Conservation (phyloP, 2,329 filamentous ascomycete species). For the Alternaria longipes region DNA sequence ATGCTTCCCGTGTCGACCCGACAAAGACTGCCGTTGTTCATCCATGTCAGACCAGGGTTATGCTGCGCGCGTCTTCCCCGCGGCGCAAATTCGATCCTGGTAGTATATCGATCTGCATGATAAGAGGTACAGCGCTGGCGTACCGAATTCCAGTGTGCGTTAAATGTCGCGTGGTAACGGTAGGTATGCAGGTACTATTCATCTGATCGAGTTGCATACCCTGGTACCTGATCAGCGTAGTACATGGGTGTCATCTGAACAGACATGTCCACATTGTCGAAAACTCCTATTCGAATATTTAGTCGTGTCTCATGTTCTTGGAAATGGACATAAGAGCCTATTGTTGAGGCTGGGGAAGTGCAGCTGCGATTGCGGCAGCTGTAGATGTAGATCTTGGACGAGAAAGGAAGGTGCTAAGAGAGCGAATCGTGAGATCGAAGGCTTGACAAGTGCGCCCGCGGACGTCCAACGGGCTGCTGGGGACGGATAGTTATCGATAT, state of each 20-base stretch:
- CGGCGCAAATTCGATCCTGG: slow-evolving; percentile 19
- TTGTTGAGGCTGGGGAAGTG: slow-evolving; percentile 1
- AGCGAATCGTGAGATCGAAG: slow-evolving; percentile 4
- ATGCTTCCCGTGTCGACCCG: slow-evolving; percentile 8
- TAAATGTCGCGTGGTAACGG: neutral
- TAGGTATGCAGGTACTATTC: slow-evolving; percentile 7
- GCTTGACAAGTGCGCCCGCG: slow-evolving; percentile 18
- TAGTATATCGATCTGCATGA: slow-evolving; percentile 27
- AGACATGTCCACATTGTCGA: neutral
- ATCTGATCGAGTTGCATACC: neutral
- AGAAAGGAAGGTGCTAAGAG: slow-evolving; percentile 31
- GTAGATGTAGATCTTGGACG: slow-evolving; percentile 15
- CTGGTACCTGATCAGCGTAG: neutral
- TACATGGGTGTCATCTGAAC: neutral
- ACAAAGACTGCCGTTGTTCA: slow-evolving; percentile 20
- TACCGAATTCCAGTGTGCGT: neutral
- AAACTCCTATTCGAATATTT: neutral
- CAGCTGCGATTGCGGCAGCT: slow-evolving; percentile 8
- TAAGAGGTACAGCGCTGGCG: slow-evolving; percentile 17
- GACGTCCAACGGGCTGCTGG: slow-evolving; percentile 14
- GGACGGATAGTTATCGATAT: slow-evolving; percentile 30
- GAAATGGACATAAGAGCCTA: neutral
- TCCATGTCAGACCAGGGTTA: slow-evolving; percentile 22
- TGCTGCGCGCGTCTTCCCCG: slow-evolving; percentile 8
- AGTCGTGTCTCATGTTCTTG: neutral